Evolutionary conservation across 768 basidiomycete species (phyloP), one percentile per base, ranked within the genome.

Genomic region (Calocera viscosa): DNA sequence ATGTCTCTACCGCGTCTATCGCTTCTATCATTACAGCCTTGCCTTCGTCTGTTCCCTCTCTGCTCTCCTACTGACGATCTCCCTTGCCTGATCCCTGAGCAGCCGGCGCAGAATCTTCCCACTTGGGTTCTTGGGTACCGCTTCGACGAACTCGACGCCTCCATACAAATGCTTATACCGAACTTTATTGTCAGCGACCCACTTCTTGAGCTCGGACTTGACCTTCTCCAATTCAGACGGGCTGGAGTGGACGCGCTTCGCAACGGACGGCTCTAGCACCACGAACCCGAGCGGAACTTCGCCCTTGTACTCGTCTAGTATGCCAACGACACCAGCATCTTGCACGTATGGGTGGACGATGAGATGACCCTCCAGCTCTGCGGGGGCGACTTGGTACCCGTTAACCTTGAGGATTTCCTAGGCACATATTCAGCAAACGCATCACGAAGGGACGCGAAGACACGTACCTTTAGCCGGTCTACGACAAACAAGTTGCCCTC

Each of bases 261-360:
- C 77, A 2, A 79, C 76, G 16, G 78, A 77, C 1, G 74, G 69
- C 53, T 76, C 78, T 2, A 87, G 78, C 0, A 83, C 84, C 1
- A 89, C 80, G 70, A 84, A 89, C 2, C 87, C 89, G 71, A 88
- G 72, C 0, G 88, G 88, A 5, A 87, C 76, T 72, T 90, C 88
- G 17, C 88, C 88, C 67, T 49, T 66, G 68, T 83, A 89, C 8
- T 88, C 87, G 71, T 90, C 84, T 8, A 82, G 83, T 34, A 76
- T 67, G 1, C 75, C 75, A 26, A 76, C 72, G 1, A 76, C 74
- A 17, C 67, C 74, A 2, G 72, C 73, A 64, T 77, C 76, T 2
- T 64, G 64, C 11, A 77, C 75, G 39, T 70, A 69, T 0, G 72
- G 71, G 65, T 75, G 72, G 19, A 69, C 66, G 16, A 77, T 68